A percentile compares a stretch with the other conserved stretches of the same genome.
phyloP scores from a whole-genome alignment of 108 stramenopile species.

The Phaeodactylum tricornutum region DNA sequence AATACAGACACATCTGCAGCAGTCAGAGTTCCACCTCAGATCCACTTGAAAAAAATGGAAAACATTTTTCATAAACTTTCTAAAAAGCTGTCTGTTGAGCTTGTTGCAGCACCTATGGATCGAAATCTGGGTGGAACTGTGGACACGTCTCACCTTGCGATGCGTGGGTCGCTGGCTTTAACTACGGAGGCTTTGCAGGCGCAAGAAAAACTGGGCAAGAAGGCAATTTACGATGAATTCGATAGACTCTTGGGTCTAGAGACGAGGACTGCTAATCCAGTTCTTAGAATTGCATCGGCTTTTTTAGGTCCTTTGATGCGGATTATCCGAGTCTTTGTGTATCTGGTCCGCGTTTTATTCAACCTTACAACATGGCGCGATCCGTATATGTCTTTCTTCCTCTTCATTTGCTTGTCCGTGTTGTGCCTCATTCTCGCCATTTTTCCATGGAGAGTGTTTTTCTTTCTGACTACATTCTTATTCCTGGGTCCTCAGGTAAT shows the following conservation, averaged over 20 bases:
- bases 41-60: conserved; percentile 24
- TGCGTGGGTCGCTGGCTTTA: not conserved
- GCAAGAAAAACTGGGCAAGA: not conserved
- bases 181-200: not conserved
- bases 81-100: conserved; percentile 31
- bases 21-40: conserved; percentile 22
- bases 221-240: conserved; percentile 15
- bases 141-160: not conserved
- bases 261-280: conserved; percentile 29
- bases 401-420: conserved; percentile 29
- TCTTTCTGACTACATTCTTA: conserved; percentile 37
- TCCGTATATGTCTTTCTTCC: conserved; percentile 60
- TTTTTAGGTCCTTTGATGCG: conserved; percentile 52
- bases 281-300: conserved; percentile 26
- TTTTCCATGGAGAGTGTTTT: conserved; percentile 69
- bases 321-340: conserved; percentile 31
- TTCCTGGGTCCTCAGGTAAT: conserved; percentile 66
- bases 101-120: conserved; percentile 15
- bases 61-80: conserved; percentile 30
- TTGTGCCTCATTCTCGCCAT: conserved; percentile 36
- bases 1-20: conserved; percentile 25
- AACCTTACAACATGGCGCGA: conserved; percentile 67
- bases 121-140: too few relatives aligned
- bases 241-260: conserved; percentile 40
- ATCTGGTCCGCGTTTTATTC: conserved; percentile 35